Percentiles rank a stretch among this genome's conserved stretches.
Conservation (phyloP, 805 yeast genomes). For the Metschnikowia lunata region DNA sequence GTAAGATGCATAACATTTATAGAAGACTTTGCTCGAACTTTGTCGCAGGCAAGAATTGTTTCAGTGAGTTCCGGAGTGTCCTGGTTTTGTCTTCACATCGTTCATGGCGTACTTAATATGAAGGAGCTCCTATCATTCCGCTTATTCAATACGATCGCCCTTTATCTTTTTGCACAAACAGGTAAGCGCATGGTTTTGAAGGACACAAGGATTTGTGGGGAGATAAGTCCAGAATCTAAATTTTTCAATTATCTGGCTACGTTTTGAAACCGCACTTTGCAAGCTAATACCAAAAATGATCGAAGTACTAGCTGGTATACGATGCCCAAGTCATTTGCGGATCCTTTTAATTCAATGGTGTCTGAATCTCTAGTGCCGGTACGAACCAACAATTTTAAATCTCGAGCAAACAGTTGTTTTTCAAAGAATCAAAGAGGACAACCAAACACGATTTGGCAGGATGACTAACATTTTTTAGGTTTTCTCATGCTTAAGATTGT, state of each 20-base stretch:
- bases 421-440: neutral
- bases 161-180: neutral
- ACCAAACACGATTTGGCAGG: neutral
- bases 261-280: constrained; percentile 6
- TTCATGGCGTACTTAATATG: neutral
- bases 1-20: too few species aligned
- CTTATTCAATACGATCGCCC: neutral
- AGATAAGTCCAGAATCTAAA: neutral
- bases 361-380: neutral
- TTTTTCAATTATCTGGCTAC: neutral
- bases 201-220: neutral
- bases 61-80: too few species aligned
- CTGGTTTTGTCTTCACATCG: too few species aligned
- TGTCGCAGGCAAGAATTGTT: too few species aligned
- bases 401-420: neutral
- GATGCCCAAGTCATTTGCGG: constrained; percentile 59
- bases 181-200: neutral
- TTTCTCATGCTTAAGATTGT: neutral
- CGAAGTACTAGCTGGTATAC: constrained; percentile 76
- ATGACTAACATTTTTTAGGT: neutral
- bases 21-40: too few species aligned
- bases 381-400: neutral
- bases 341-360: constrained; percentile 52
- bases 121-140: neutral
- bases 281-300: constrained; percentile 16